Base-by-base conservation (phyloP, 441 rosid species). In the Melastoma candidum region DNA sequence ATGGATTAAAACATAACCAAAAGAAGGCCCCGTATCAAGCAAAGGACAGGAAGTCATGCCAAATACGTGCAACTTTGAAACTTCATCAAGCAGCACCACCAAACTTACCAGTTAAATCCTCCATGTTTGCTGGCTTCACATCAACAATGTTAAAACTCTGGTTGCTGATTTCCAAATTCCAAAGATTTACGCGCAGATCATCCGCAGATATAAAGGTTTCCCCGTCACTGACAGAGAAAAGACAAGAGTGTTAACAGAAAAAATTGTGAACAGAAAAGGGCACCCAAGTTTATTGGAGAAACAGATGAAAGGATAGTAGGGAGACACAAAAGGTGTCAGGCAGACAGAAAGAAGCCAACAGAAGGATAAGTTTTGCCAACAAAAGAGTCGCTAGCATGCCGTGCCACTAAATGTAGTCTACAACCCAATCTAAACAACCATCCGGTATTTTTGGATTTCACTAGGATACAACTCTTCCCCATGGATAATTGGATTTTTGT, bases 161-260 rank as follows among this genome's bases (percentile, higher is more conserved):
- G 53, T 59, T 57, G 63, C 78, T 77, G 56, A 79, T 73, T 68
- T 81, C 86, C 71, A 70, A 73, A 75, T 84, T 82, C 94, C 94
- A 84, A 63, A 84, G 66, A 60, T 84, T 84, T 63, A 84, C 80
- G 47, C 88, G 71, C 39, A 84, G 82, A 65, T 79, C 88, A 44
- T 84, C 93, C 14, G 86, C 82, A 22, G 93, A 84, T 56, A 84
- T 70, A 73, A 84, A 84, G 49, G 88, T 81, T 76, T 84, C 88
- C 27, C 88, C 82, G 63, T 84, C 93, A 64, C 88, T 84, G 80
- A 61, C 52, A 72, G 63, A 58, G 59, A 63, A 56, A 59, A 65
- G 27, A 50, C 50, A 63, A 52, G 54, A 47, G 65, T 41, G 53
- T 60, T 61, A 57, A 29, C 63, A 63, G 72, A 65, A 49, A 36